Conservation (phyloP, 805 yeast genomes). For the Naumovozyma baii region DNA sequence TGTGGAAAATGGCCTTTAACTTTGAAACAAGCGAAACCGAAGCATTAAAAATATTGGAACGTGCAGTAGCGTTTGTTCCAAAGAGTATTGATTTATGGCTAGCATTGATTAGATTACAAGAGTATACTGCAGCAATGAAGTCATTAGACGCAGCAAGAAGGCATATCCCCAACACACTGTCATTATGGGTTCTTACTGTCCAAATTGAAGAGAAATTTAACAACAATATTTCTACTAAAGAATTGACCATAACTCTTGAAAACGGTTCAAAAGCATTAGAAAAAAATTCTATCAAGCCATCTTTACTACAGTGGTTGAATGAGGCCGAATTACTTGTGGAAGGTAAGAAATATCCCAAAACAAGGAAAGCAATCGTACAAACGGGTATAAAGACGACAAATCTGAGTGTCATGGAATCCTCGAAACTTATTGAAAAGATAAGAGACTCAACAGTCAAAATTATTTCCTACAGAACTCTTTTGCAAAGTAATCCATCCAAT, state of each 20-base stretch:
- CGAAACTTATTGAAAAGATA: slow-evolving; percentile 15
- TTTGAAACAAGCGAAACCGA: slow-evolving; percentile 46
- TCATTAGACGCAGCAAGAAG: slow-evolving; percentile 55
- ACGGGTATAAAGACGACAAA: slow-evolving; percentile 40
- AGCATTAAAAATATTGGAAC: slow-evolving; percentile 43
- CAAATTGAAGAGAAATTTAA: slow-evolving; percentile 49
- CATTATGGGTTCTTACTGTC: slow-evolving; percentile 63
- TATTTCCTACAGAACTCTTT: slow-evolving; percentile 35
- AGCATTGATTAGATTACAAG: slow-evolving; percentile 38
- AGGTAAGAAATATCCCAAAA: slow-evolving; percentile 15
- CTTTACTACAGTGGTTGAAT: slow-evolving; percentile 42
- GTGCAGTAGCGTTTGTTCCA: slow-evolving; percentile 66
- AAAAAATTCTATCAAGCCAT: slow-evolving; percentile 32
- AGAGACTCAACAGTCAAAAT: slow-evolving; percentile 27
- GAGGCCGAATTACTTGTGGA: slow-evolving; percentile 47
- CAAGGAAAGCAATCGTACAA: slow-evolving; percentile 35
- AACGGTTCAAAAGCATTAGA: slow-evolving; percentile 42
- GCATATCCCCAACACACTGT: slow-evolving; percentile 36
- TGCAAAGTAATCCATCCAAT: slow-evolving; percentile 39
- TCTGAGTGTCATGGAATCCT: slow-evolving; percentile 1
- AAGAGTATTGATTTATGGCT: slow-evolving; percentile 57
- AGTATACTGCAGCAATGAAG: slow-evolving; percentile 40
- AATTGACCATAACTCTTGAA: slow-evolving; percentile 13
- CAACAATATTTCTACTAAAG: slow-evolving; percentile 36
- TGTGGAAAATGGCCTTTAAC: slow-evolving; percentile 65